A percentile compares a stretch with the other conserved stretches of the same genome.
Evolutionary conservation across 495 filamentous ascomycete genomes (phyloP).

Genomic region (Haplographium delicatum): DNA sequence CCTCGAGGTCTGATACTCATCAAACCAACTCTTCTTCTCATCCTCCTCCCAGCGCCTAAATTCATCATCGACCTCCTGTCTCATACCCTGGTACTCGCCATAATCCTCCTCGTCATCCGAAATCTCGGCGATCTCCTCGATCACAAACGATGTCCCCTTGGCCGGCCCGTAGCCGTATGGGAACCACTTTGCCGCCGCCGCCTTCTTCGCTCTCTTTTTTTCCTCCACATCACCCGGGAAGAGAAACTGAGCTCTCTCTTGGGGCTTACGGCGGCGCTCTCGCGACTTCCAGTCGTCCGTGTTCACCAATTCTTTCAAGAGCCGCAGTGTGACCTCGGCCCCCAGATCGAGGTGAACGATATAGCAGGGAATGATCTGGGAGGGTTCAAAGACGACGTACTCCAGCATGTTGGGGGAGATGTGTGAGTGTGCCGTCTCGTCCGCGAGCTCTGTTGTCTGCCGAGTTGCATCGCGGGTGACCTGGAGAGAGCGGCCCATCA

Average conservation of each 20-base stretch:
- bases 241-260: slow-evolving; percentile 6
- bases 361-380: slow-evolving; percentile 37
- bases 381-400: slow-evolving; percentile 37
- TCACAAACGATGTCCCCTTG: slow-evolving; percentile 30
- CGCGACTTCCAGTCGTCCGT: too few relatives aligned
- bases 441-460: slow-evolving; percentile 15
- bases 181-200: slow-evolving; percentile 37
- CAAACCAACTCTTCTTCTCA: slow-evolving; percentile 7
- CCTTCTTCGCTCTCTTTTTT: slow-evolving; percentile 26
- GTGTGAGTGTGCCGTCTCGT: slow-evolving; percentile 30
- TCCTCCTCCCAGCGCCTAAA: slow-evolving; percentile 10
- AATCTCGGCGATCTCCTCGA: slow-evolving; percentile 36
- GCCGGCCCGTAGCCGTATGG: slow-evolving; percentile 38
- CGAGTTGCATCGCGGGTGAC: slow-evolving; percentile 25
- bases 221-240: slow-evolving; percentile 27
- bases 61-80: slow-evolving; percentile 23
- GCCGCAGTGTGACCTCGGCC: slow-evolving; percentile 18
- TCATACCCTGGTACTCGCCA: slow-evolving; percentile 35
- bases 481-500: slow-evolving; percentile 32
- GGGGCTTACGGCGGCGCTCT: slow-evolving; percentile 4
- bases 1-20: slow-evolving; percentile 12
- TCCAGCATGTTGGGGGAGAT: slow-evolving; percentile 29
- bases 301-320: slow-evolving; percentile 8
- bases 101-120: slow-evolving; percentile 39
- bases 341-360: slow-evolving; percentile 36